Conservation (phyloP, 2,329 filamentous ascomycete genomes). For the Epichloe gansuensis region DNA sequence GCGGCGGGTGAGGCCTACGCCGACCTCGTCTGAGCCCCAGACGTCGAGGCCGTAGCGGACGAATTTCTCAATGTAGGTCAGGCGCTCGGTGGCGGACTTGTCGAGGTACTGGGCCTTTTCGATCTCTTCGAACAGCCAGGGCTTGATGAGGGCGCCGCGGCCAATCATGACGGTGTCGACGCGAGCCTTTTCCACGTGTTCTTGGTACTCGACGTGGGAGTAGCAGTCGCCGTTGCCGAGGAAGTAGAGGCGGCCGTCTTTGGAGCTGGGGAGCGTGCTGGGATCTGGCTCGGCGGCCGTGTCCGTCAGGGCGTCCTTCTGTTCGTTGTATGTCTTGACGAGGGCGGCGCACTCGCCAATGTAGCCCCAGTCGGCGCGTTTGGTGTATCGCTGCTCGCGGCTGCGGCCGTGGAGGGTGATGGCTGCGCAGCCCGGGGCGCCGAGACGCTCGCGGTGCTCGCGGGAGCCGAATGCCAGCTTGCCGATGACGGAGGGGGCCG, state of each 20-base stretch:
- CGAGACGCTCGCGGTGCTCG: constrained; percentile 56
- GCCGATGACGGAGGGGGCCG: constrained; percentile 67
- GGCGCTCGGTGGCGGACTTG: constrained; percentile 79
- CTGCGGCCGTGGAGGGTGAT: constrained; percentile 90
- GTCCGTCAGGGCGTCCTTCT: constrained; percentile 54
- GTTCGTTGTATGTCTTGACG: constrained; percentile 65
- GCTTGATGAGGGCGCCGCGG: constrained; percentile 92
- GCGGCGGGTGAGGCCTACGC: constrained; percentile 76
- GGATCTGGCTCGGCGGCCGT: constrained; percentile 67
- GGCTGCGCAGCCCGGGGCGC: constrained; percentile 78
- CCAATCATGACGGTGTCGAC: constrained; percentile 96
- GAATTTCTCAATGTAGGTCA: constrained; percentile 79
- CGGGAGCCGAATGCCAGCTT: constrained; percentile 68
- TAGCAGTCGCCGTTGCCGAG: constrained; percentile 94
- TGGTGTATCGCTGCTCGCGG: constrained; percentile 87
- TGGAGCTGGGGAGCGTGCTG: constrained; percentile 54
- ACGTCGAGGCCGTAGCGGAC: constrained; percentile 80
- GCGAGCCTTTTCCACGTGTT: constrained; percentile 60
- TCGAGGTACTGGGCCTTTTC: constrained; percentile 84
- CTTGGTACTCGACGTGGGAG: constrained; percentile 77
- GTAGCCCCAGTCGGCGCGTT: constrained; percentile 86
- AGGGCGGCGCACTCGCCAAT: constrained; percentile 81
- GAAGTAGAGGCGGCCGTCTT: constrained; percentile 67
- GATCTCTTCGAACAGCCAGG: constrained; percentile 98
- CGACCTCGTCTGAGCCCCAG: constrained; percentile 93